These are phyloP conservation scores for Asterochloris erici DNA, from an alignment of 139 green algal genomes.

Conservation along the genomic window DNA sequence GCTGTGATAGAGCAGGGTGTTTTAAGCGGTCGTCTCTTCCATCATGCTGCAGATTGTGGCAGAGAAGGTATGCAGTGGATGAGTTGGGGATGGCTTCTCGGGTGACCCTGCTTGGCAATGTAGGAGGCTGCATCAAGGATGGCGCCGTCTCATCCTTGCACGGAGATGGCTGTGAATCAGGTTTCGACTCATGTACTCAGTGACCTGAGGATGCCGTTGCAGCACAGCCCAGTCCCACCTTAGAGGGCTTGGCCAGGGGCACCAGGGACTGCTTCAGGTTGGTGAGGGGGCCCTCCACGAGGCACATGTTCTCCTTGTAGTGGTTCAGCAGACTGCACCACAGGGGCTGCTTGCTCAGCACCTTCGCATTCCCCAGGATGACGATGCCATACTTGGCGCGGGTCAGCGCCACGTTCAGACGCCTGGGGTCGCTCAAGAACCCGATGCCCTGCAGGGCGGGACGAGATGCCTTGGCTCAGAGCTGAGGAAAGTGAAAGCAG, in stretches of 20 bases:
- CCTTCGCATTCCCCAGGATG: slow-evolving; percentile 91
- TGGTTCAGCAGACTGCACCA: slow-evolving; percentile 92
- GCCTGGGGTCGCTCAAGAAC: slow-evolving; percentile 92
- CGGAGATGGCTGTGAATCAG: no score
- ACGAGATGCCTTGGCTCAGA: neutral
- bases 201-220: neutral
- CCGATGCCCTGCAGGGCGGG: slow-evolving; percentile 74
- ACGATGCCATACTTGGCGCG: slow-evolving; percentile 84
- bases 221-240: slow-evolving; percentile 14
- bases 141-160: neutral
- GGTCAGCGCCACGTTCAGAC: slow-evolving; percentile 97
- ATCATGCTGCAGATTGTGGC: neutral
- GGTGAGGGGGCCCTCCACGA: slow-evolving; percentile 92
- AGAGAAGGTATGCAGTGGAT: neutral
- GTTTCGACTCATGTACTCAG: neutral
- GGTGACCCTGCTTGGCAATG: neutral
- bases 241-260: slow-evolving; percentile 65
- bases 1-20: neutral
- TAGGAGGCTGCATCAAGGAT: neutral
- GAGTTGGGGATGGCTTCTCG: neutral
- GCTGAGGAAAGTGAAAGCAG: neutral
- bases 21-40: neutral
- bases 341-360: slow-evolving; percentile 71
- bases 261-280: slow-evolving; percentile 90
- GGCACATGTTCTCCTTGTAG: slow-evolving; percentile 79